These are phyloP conservation scores for Mortierella alpina DNA, from an alignment of 192 early-diverging fungal genomes.

Conservation along the genomic window DNA sequence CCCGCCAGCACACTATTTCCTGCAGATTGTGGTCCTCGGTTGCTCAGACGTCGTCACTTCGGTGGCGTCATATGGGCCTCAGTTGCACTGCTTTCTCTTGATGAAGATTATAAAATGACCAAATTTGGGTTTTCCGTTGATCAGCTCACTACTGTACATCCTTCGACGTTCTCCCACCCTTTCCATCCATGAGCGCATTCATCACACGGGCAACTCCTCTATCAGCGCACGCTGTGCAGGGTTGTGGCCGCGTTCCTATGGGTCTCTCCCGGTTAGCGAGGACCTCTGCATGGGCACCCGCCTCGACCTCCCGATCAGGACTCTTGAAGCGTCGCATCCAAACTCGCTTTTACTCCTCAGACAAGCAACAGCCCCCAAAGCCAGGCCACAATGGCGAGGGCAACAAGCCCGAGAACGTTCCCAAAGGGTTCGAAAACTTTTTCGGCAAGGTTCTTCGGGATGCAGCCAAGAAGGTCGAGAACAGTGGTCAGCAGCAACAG, in stretches of 20 bases:
- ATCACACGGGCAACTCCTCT: slow-evolving; percentile 27
- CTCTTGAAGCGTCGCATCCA: slow-evolving; percentile 1
- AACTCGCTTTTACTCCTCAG: slow-evolving; percentile 24
- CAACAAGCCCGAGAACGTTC: slow-evolving; percentile 56
- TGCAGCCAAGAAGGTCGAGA: slow-evolving; percentile 49
- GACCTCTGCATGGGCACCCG: not conserved
- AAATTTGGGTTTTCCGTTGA: no score
- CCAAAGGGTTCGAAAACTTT: slow-evolving; percentile 83
- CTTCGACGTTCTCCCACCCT: no score
- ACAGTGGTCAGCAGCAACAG: slow-evolving; percentile 25
- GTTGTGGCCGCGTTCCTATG: not conserved
- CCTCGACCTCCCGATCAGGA: slow-evolving; percentile 1
- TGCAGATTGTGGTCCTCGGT: no score
- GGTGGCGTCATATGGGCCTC: no score
- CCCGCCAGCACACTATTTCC: no score
- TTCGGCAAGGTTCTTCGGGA: slow-evolving; percentile 64
- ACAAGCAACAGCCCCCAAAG: slow-evolving; percentile 27
- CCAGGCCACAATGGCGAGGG: slow-evolving; percentile 11
- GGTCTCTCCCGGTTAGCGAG: slow-evolving; percentile 6
- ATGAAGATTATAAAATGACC: no score
- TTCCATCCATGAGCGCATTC: slow-evolving; percentile 33
- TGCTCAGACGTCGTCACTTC: no score
- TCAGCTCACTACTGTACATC: no score
- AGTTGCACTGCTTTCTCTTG: no score
- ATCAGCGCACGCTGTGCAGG: slow-evolving; percentile 4